Conservation (phyloP, 768 basidiomycete species). For the Hirschioporus abietinus region DNA sequence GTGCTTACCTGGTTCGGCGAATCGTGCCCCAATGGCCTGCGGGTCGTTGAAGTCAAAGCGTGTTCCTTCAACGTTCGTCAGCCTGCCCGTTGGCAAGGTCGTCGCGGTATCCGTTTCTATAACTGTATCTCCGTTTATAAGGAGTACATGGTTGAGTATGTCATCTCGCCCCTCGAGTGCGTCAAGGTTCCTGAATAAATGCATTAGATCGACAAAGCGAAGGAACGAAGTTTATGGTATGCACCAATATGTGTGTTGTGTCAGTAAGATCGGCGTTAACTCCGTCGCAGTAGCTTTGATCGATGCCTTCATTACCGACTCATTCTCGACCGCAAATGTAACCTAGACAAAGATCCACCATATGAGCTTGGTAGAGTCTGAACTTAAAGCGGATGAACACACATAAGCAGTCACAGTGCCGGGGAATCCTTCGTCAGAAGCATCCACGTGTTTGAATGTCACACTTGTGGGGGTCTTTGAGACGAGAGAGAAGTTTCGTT, state of each 20-base stretch:
- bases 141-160: slow-evolving; percentile 30
- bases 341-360: slow-evolving; percentile 26
- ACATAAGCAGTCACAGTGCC: slow-evolving; percentile 41
- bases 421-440: slow-evolving; percentile 51
- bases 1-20: slow-evolving; percentile 39
- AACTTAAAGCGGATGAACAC: slow-evolving; percentile 9
- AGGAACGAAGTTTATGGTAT: not conserved
- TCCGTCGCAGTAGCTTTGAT: slow-evolving; percentile 42
- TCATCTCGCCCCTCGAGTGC: slow-evolving; percentile 43
- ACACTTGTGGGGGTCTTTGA: slow-evolving; percentile 39
- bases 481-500: slow-evolving; percentile 48
- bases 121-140: slow-evolving; percentile 32
- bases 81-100: slow-evolving; percentile 32
- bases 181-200: slow-evolving; percentile 39
- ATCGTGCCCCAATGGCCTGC: slow-evolving; percentile 32
- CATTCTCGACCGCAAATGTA: slow-evolving; percentile 41
- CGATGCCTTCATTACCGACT: slow-evolving; percentile 35
- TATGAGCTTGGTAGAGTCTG: not conserved
- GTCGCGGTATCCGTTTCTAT: slow-evolving; percentile 33
- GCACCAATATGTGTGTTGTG: slow-evolving; percentile 48
- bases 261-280: slow-evolving; percentile 54
- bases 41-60: slow-evolving; percentile 40
- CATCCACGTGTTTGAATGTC: slow-evolving; percentile 47
- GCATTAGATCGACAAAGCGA: not conserved
- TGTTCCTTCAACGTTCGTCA: slow-evolving; percentile 31